phyloP scores from a whole-genome alignment of 805 yeast species.

The Yarrowia sp. region DNA sequence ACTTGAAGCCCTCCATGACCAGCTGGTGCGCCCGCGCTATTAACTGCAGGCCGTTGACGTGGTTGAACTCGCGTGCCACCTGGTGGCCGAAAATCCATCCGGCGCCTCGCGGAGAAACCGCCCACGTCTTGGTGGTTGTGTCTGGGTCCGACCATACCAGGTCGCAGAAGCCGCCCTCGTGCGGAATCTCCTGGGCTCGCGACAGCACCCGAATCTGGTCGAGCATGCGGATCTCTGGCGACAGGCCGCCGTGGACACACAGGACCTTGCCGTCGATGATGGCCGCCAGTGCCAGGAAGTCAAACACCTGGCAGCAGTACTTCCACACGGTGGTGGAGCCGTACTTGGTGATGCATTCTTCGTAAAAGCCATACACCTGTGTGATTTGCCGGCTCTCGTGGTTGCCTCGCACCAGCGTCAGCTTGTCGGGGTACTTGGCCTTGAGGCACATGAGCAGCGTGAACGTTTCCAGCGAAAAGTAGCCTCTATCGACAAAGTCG shows the following conservation, averaged over 20 bases:
- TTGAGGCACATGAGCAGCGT: constrained; percentile 90
- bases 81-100: constrained; percentile 96
- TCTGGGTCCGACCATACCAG: constrained; percentile 98
- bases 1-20: constrained; percentile 97
- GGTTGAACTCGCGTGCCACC: constrained; percentile 94
- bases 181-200: constrained; percentile 97
- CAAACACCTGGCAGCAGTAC: constrained; percentile 94
- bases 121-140: constrained; percentile 91
- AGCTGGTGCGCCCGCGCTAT: constrained; percentile 97
- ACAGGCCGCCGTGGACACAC: constrained; percentile 96
- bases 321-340: constrained; percentile 96
- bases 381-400: constrained; percentile 97
- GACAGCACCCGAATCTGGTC: constrained; percentile 93
- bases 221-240: constrained; percentile 95
- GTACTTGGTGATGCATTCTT: constrained; percentile 88
- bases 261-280: constrained; percentile 90
- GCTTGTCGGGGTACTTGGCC: constrained; percentile 78
- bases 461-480: constrained; percentile 89
- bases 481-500: constrained; percentile 98
- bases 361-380: constrained; percentile 98
- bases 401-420: constrained; percentile 94
- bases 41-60: constrained; percentile 80
- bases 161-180: constrained; percentile 98
- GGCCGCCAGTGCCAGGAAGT: constrained; percentile 90
- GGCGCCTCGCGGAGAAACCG: constrained; percentile 96